Percentiles rank a stretch among this genome's conserved stretches.
These are phyloP conservation scores for Calonectria naviculata DNA, from an alignment of 2,329 filamentous ascomycete species.

Conservation along the genomic window DNA sequence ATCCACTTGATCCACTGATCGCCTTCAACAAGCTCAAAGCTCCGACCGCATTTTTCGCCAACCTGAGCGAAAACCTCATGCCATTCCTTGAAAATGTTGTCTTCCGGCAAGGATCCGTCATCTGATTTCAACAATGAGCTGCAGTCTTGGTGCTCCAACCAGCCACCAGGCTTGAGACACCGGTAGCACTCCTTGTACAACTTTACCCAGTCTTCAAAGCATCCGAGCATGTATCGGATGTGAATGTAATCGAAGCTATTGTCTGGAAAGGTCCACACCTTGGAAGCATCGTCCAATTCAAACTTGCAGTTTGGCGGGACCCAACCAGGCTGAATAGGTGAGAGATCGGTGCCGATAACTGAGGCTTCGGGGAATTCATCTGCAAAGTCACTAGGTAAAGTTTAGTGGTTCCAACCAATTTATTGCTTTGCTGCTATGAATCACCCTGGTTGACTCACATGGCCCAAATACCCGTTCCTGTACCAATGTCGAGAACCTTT, in stretches of 20 bases:
- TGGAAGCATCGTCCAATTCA: conserved; percentile 41
- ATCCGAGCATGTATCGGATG: conserved; percentile 64
- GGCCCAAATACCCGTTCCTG: conserved; percentile 47
- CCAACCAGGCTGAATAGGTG: conserved; percentile 51
- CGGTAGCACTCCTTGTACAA: conserved; percentile 61
- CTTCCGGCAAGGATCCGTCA: conserved; percentile 37
- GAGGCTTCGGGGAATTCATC: conserved; percentile 54
- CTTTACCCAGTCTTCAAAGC: conserved; percentile 65
- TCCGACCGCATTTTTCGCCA: conserved; percentile 34
- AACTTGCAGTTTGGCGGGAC: conserved; percentile 58
- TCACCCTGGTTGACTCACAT: neutral
- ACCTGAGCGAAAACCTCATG: conserved; percentile 8
- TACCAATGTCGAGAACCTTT: conserved; percentile 58
- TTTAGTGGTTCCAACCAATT: neutral
- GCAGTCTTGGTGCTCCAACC: conserved; percentile 43
- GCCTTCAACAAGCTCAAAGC: conserved; percentile 23
- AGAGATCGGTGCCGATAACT: conserved; percentile 64
- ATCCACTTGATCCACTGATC: neutral
- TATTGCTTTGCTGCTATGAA: neutral
- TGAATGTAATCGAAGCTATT: conserved; percentile 69
- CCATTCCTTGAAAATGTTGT: conserved; percentile 36
- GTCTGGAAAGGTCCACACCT: conserved; percentile 35
- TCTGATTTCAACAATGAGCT: conserved; percentile 34
- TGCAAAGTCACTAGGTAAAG: conserved; percentile 56
- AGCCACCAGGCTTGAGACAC: conserved; percentile 66